These are phyloP conservation scores for Auricularia sp. DNA, from an alignment of 768 basidiomycete species.

Conservation along the genomic window DNA sequence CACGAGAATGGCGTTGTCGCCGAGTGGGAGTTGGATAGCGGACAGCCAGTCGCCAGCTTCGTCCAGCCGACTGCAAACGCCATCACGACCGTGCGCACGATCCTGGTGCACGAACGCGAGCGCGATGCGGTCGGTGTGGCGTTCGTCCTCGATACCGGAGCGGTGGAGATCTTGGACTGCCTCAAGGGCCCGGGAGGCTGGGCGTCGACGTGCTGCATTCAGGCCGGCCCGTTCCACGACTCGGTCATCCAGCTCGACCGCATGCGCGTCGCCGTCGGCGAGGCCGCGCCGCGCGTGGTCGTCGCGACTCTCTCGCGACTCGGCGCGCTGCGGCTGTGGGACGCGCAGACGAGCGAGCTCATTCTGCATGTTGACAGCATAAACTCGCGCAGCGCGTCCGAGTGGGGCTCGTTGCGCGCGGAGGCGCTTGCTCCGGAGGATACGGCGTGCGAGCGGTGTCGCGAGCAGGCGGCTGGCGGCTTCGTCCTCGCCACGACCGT, in stretches of 20 bases:
- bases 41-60: conserved; percentile 9
- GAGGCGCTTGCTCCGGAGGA: conserved; percentile 37
- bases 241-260: conserved; percentile 38
- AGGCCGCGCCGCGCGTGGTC: conserved; percentile 40
- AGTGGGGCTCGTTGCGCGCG: conserved; percentile 42
- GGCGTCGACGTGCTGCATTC: conserved; percentile 37
- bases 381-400: background rate
- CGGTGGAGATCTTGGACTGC: conserved; percentile 50
- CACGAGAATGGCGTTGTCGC: conserved; percentile 53
- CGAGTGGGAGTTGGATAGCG: conserved; percentile 35
- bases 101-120: conserved; percentile 37
- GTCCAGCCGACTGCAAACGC: conserved; percentile 29
- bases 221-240: conserved; percentile 50
- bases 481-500: conserved; percentile 58
- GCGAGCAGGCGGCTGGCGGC: conserved; percentile 54
- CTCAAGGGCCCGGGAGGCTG: conserved; percentile 33
- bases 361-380: conserved; percentile 48
- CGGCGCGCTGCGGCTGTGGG: conserved; percentile 70
- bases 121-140: conserved; percentile 41
- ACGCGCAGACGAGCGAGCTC: conserved; percentile 52
- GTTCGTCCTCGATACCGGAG: conserved; percentile 57
- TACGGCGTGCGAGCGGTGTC: conserved; percentile 55
- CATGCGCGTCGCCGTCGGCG: conserved; percentile 42
- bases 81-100: conserved; percentile 35
- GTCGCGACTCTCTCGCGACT: conserved; percentile 52